phyloP scores from a whole-genome alignment of 2,329 filamentous ascomycete genomes.

The Bipolaris zeicola region DNA sequence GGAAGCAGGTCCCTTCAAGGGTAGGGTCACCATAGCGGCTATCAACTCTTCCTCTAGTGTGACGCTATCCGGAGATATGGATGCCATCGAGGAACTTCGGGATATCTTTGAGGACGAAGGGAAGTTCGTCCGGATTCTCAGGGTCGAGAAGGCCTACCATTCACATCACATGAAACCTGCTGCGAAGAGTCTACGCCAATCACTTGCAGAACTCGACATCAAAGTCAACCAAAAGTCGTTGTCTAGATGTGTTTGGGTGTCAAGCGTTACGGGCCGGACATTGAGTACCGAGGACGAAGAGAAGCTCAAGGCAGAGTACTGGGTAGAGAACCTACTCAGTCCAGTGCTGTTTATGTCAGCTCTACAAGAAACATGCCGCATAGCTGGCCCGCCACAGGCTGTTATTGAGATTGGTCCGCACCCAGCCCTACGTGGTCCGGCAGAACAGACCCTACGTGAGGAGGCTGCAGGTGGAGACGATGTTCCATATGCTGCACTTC shows the following conservation, averaged over 20 bases:
- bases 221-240: background rate
- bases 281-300: no score
- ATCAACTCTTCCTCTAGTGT: slow-evolving; percentile 44
- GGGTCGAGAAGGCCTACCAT: slow-evolving; percentile 55
- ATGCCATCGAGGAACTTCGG: slow-evolving; percentile 45
- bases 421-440: no score
- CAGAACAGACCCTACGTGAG: no score
- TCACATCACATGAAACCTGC: slow-evolving; percentile 49
- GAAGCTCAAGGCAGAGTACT: no score
- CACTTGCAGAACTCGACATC: slow-evolving; percentile 7
- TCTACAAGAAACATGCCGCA: background rate
- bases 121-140: slow-evolving; percentile 49
- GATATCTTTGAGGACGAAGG: slow-evolving; percentile 42
- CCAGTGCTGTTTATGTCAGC: background rate
- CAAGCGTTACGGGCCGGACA: no score
- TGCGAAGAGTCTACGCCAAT: slow-evolving; percentile 12
- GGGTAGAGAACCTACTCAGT: background rate
- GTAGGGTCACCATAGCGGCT: slow-evolving; percentile 28
- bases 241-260: no score
- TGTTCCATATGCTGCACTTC: no score
- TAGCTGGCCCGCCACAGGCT: background rate
- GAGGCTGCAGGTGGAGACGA: no score
- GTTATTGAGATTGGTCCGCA: no score
- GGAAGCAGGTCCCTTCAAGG: no score
- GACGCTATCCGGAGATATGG: slow-evolving; percentile 53